These are phyloP conservation scores for Pinguiococcus pyrenoidosus DNA, from an alignment of 108 stramenopile genomes.

Conservation along the genomic window DNA sequence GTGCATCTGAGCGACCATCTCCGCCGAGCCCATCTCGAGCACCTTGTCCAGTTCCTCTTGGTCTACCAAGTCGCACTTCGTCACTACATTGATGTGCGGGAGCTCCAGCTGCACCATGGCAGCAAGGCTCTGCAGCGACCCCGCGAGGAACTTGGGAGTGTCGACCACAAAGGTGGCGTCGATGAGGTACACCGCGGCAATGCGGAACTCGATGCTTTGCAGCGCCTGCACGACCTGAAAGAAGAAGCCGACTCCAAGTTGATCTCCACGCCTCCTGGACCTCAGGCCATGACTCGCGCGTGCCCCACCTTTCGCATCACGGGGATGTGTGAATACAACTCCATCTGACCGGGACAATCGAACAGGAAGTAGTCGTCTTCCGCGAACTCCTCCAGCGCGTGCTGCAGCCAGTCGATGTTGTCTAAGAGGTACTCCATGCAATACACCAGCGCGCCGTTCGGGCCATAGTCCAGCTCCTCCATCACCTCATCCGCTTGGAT, in stretches of 20 bases:
- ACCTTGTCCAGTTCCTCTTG: conserved; percentile 49
- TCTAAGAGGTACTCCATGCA: conserved; percentile 96
- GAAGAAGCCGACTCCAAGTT: no score
- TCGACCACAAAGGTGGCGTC: conserved; percentile 75
- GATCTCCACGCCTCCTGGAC: no score
- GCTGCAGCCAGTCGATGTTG: conserved; percentile 88
- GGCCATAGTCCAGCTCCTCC: conserved; percentile 87
- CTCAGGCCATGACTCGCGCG: no score
- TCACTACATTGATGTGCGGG: conserved; percentile 87
- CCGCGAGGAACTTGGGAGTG: conserved; percentile 81
- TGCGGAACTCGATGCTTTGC: no score
- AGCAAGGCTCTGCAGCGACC: conserved; percentile 64
- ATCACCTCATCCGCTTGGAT: conserved; percentile 92
- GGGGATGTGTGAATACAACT: conserved; percentile 90
- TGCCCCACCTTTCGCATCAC: conserved; percentile 76
- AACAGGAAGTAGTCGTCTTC: conserved; percentile 95
- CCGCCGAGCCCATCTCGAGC: neutral
- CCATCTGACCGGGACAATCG: conserved; percentile 97
- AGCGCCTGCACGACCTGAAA: no score
- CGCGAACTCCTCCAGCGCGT: conserved; percentile 48
- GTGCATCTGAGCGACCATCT: neutral
- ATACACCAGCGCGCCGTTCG: conserved; percentile 90
- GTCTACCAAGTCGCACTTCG: conserved; percentile 81
- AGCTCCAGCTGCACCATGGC: conserved; percentile 90
- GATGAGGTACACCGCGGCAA: conserved; percentile 81